A percentile compares a stretch with the other conserved stretches of the same genome.
phyloP scores from a whole-genome alignment of 306 rosid genomes.

The Chamaecrista fasciculata region DNA sequence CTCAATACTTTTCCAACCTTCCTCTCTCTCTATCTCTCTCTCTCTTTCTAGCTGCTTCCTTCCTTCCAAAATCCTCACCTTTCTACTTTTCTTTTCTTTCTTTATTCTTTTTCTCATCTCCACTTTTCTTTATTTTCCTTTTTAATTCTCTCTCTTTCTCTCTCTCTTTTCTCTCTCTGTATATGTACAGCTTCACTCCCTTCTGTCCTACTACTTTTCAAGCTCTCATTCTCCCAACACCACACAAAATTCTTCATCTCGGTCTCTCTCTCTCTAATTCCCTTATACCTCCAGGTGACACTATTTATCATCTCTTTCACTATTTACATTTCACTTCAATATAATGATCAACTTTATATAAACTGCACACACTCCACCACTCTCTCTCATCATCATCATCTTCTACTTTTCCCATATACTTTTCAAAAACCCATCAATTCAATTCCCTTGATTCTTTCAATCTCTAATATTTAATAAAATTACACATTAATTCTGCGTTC shows the following conservation, averaged over 20 bases:
- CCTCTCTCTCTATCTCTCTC: not conserved
- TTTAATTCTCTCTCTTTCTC: not conserved
- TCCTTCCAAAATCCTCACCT: slow-evolving; percentile 24
- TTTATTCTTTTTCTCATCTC: not conserved
- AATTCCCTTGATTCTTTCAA: slow-evolving; percentile 19
- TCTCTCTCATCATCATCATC: not conserved
- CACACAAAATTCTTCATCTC: slow-evolving; percentile 19
- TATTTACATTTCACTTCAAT: not conserved
- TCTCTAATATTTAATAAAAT: no score
- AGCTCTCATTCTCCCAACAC: slow-evolving; percentile 18
- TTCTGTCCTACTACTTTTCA: slow-evolving; percentile 48
- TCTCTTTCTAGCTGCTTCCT: not conserved
- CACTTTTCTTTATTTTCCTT: not conserved
- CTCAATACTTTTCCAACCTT: slow-evolving; percentile 68
- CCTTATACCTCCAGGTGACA: slow-evolving; percentile 34
- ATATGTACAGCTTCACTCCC: not conserved
- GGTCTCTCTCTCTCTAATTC: not conserved
- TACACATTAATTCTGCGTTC: no score
- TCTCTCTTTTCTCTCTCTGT: not conserved
- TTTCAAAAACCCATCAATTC: slow-evolving; percentile 42
- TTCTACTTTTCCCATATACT: slow-evolving; percentile 36
- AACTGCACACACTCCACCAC: no score
- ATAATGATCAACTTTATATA: no score
- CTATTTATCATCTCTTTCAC: not conserved
- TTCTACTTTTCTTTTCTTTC: slow-evolving; percentile 25